These are phyloP conservation scores for Suhomyces vadensis DNA, from an alignment of 805 yeast genomes.

Conservation along the genomic window DNA sequence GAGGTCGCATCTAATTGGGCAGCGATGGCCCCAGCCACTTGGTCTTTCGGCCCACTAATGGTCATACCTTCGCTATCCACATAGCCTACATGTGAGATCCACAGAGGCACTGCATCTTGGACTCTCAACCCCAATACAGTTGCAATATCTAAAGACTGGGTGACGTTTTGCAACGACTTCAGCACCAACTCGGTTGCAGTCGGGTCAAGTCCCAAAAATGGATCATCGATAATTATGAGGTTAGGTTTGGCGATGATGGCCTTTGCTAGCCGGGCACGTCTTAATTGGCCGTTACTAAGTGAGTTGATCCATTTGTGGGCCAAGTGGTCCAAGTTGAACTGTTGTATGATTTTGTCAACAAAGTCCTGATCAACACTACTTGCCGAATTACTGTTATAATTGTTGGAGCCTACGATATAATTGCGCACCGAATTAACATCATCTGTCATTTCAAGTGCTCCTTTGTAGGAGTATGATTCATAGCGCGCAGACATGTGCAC, in stretches of 20 bases:
- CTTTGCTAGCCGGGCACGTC: constrained; percentile 85
- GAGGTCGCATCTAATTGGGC: not conserved
- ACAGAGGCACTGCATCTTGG: constrained; percentile 74
- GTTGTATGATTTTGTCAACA: constrained; percentile 45
- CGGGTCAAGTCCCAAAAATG: constrained; percentile 89
- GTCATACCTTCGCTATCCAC: constrained; percentile 59
- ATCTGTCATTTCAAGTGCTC: constrained; percentile 53
- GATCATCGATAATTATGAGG: constrained; percentile 80
- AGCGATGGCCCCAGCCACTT: not conserved
- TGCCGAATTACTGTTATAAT: constrained; percentile 43
- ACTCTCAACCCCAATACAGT: constrained; percentile 73
- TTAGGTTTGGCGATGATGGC: constrained; percentile 66
- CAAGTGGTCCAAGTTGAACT: constrained; percentile 56
- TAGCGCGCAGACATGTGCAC: constrained; percentile 88
- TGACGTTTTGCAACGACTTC: constrained; percentile 41
- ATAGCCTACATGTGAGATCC: constrained; percentile 74
- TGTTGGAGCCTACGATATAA: constrained; percentile 58
- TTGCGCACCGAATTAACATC: constrained; percentile 64
- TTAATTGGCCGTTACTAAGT: constrained; percentile 88
- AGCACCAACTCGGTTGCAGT: constrained; percentile 62
- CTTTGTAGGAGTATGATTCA: constrained; percentile 71
- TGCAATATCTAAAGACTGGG: constrained; percentile 45
- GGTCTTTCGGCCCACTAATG: constrained; percentile 45
- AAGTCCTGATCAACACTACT: constrained; percentile 19
- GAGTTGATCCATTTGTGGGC: constrained; percentile 79